Percentiles rank a stretch among this genome's conserved stretches.
These are phyloP conservation scores for Rehmannia glutinosa DNA, from an alignment of 257 asterid species.

Conservation along the genomic window DNA sequence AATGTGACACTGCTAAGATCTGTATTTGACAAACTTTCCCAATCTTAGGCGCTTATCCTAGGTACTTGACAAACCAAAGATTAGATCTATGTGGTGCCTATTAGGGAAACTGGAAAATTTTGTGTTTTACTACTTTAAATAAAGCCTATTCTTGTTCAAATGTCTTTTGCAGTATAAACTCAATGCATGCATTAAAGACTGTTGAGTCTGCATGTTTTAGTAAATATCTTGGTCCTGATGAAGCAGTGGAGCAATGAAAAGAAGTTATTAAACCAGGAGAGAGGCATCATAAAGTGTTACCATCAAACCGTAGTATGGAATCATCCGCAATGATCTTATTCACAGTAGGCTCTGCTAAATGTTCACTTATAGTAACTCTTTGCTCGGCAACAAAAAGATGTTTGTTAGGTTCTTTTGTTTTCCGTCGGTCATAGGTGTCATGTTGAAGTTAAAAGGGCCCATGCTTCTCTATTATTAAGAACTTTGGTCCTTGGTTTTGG, in stretches of 20 bases:
- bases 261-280: no score
- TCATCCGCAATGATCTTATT: not conserved
- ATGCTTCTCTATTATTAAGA: not conserved
- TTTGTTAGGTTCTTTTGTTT: constrained; percentile 1
- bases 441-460: constrained; percentile 12
- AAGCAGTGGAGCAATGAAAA: no score
- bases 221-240: not conserved
- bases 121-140: not conserved
- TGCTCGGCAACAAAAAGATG: not conserved
- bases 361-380: no score
- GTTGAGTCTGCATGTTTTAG: not conserved
- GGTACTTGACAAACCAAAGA: not conserved
- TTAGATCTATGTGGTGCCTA: not conserved
- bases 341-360: not conserved
- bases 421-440: not conserved
- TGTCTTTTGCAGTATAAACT: not conserved
- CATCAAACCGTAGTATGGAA: not conserved
- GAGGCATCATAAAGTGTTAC: not conserved
- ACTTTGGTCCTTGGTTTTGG: not conserved
- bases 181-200: no score
- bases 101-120: not conserved
- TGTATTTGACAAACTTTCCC: not conserved
- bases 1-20: not conserved
- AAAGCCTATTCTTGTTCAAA: not conserved
- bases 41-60: not conserved